phyloP scores from a whole-genome alignment of 2,329 filamentous ascomycete genomes.

The Akanthomyces muscarius region DNA sequence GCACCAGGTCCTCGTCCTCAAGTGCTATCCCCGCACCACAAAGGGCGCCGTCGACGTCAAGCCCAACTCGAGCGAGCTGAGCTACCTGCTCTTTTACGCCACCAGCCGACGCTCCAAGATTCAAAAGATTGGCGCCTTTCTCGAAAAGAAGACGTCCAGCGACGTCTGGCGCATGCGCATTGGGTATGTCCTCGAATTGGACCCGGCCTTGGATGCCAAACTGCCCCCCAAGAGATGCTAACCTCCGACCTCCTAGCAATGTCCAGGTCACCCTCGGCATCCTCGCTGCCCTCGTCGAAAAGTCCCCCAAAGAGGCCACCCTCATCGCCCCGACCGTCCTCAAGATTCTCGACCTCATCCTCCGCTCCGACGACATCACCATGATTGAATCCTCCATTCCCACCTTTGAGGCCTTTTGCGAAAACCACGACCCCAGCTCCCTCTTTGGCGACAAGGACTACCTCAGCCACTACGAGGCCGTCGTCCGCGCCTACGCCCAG shows the following conservation, averaged over 20 bases:
- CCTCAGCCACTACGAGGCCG: slow-evolving; percentile 73
- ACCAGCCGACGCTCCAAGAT: slow-evolving; percentile 92
- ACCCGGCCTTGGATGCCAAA: background rate
- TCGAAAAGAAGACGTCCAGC: slow-evolving; percentile 88
- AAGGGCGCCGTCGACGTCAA: slow-evolving; percentile 91
- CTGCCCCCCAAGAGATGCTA: background rate
- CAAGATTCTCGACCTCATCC: slow-evolving; percentile 75
- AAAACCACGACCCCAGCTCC: slow-evolving; percentile 79
- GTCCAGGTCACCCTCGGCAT: slow-evolving; percentile 95
- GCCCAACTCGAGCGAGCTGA: slow-evolving; percentile 93
- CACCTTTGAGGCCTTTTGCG: slow-evolving; percentile 84
- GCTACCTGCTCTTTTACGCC: slow-evolving; percentile 94
- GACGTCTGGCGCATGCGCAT: slow-evolving; percentile 88
- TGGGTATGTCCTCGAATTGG: slow-evolving; percentile 54
- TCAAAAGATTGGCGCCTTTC: slow-evolving; percentile 89
- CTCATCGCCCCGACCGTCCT: slow-evolving; percentile 84
- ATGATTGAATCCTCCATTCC: slow-evolving; percentile 88
- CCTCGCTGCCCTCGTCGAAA: slow-evolving; percentile 85
- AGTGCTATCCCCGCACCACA: slow-evolving; percentile 90
- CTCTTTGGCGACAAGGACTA: slow-evolving; percentile 84
- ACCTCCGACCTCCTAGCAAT: slow-evolving; percentile 54
- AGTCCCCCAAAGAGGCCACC: slow-evolving; percentile 82
- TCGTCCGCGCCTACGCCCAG: slow-evolving; percentile 74
- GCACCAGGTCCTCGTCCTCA: slow-evolving; percentile 92
- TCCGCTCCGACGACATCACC: slow-evolving; percentile 81